phyloP scores from a whole-genome alignment of 139 green algal genomes.

The Eudorina sp. region DNA sequence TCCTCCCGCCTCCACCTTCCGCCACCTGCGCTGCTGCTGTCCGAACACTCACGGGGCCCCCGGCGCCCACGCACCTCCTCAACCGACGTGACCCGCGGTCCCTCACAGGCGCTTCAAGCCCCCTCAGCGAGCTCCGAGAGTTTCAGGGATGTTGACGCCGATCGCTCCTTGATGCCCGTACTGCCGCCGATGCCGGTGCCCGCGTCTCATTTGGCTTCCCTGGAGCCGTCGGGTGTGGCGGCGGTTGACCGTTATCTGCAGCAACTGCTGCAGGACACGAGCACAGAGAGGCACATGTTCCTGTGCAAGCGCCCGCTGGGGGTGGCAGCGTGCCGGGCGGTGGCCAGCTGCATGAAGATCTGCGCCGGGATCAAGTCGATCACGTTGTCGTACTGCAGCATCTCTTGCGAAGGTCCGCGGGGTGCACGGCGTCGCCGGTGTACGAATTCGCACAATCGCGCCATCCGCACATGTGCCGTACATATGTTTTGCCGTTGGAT shows the following conservation, averaged over 20 bases:
- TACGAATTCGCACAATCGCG: too few relatives aligned
- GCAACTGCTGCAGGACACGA: conserved; percentile 9
- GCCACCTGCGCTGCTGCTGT: too few relatives aligned
- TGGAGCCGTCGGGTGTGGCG: conserved; percentile 19
- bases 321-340: background rate
- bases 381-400: conserved; percentile 32
- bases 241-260: conserved; percentile 40
- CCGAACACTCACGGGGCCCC: too few relatives aligned
- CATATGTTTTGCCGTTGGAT: too few relatives aligned
- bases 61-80: too few relatives aligned
- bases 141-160: background rate
- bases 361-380: conserved; percentile 1
- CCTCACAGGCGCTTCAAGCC: background rate
- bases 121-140: background rate
- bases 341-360: background rate
- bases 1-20: too few relatives aligned
- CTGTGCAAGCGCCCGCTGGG: conserved; percentile 32
- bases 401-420: conserved; percentile 27
- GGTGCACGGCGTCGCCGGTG: too few relatives aligned
- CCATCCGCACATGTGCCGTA: too few relatives aligned
- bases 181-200: background rate
- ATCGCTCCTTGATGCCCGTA: background rate
- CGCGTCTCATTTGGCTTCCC: background rate
- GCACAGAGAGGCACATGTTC: conserved; percentile 39
- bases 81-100: too few relatives aligned